phyloP scores from a whole-genome alignment of 768 basidiomycete genomes.

The Ramaria sp. region DNA sequence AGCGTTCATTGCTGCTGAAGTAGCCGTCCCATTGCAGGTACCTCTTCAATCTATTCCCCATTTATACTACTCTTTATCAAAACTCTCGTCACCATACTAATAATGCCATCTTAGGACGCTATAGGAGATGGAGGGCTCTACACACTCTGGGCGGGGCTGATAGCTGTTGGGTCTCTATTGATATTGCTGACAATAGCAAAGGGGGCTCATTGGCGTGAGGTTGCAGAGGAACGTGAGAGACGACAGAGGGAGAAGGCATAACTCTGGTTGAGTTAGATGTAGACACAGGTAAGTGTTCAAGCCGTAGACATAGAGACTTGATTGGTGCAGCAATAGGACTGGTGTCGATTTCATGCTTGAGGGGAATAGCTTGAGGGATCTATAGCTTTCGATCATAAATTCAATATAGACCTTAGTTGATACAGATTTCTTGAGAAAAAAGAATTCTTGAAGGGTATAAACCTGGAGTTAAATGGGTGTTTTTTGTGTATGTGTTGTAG shows the following conservation, averaged over 20 bases:
- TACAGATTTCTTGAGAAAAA: no score
- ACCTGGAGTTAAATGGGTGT: no score
- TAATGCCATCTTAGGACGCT: conserved; percentile 30
- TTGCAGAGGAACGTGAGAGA: conserved; percentile 33
- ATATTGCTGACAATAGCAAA: conserved; percentile 50
- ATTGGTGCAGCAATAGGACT: no score
- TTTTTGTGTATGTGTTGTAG: no score
- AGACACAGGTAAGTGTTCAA: background rate
- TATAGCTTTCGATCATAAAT: no score
- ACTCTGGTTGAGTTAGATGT: background rate
- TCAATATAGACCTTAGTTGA: no score
- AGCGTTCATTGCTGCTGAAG: conserved; percentile 60
- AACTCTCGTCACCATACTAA: background rate
- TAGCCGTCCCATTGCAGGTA: conserved; percentile 64
- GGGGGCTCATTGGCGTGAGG: conserved; percentile 48
- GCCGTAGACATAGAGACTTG: background rate
- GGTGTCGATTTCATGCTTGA: no score
- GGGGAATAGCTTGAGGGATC: no score
- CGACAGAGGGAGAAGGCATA: conserved; percentile 4
- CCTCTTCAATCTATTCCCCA: conserved; percentile 10
- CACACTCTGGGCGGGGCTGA: conserved; percentile 48
- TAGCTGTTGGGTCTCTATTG: conserved; percentile 41
- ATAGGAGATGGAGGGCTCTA: conserved; percentile 78
- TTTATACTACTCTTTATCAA: background rate
- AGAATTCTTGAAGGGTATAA: no score